phyloP scores from a whole-genome alignment of 495 filamentous ascomycete genomes.

The Neurospora hispaniola region DNA sequence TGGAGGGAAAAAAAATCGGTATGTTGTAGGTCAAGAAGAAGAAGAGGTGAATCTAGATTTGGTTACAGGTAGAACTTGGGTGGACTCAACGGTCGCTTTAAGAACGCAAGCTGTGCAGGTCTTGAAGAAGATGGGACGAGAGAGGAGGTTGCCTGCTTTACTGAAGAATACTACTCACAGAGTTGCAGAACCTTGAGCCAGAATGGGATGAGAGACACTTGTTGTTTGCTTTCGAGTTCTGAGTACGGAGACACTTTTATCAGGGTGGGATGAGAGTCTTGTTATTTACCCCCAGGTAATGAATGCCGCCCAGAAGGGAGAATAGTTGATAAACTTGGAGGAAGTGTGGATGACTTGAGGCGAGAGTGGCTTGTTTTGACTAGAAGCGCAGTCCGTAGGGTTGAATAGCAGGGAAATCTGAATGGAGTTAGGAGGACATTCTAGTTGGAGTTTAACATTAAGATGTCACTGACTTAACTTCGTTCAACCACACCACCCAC shows the following conservation, averaged over 20 bases:
- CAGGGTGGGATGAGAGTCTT: background rate
- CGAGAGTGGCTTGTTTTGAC: background rate
- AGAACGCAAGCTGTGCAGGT: background rate
- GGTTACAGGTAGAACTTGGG: background rate
- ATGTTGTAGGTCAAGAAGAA: background rate
- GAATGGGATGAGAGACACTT: background rate
- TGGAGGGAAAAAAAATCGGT: background rate
- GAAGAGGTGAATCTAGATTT: background rate
- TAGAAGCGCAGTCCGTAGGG: background rate
- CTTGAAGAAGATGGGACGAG: background rate
- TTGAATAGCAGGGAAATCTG: background rate
- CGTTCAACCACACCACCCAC: background rate
- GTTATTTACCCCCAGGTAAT: background rate
- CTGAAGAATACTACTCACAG: too few species aligned
- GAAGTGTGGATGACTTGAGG: background rate
- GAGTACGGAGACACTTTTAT: too few species aligned
- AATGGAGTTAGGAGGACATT: background rate
- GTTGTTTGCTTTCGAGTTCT: too few species aligned
- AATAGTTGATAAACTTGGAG: background rate
- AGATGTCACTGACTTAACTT: background rate
- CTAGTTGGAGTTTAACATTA: background rate
- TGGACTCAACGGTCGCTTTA: background rate
- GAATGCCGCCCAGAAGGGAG: background rate
- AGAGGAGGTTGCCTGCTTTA: background rate
- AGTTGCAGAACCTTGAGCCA: background rate